These are phyloP conservation scores for Globisporangium radiosum DNA, from an alignment of 352 stramenopile genomes.

Conservation along the genomic window DNA sequence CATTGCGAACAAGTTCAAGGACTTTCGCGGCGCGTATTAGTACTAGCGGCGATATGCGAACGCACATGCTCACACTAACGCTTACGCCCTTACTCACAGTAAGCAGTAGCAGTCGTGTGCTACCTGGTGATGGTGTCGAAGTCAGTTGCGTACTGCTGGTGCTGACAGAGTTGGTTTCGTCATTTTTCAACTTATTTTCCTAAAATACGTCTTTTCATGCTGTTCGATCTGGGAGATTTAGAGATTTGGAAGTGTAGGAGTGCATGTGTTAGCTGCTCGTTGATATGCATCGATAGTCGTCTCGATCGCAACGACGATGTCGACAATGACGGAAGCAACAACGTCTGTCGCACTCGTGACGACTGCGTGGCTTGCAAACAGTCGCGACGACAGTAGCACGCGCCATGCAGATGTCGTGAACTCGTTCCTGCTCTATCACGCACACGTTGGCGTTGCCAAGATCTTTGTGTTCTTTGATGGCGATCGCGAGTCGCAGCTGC, in stretches of 20 bases:
- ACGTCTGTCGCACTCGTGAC: slow-evolving; percentile 27
- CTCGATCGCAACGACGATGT: background rate
- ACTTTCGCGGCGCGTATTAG: slow-evolving; percentile 44
- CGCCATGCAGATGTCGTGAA: slow-evolving; percentile 23
- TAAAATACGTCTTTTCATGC: background rate
- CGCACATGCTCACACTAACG: background rate
- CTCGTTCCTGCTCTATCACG: slow-evolving; percentile 33
- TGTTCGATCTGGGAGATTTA: background rate
- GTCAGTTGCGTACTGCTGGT: background rate
- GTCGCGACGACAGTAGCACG: too few species aligned
- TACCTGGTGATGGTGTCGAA: background rate
- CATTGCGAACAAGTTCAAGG: slow-evolving; percentile 91
- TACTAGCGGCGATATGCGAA: background rate
- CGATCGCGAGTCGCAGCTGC: slow-evolving; percentile 13
- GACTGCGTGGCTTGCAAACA: slow-evolving; percentile 25
- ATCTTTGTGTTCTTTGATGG: slow-evolving; percentile 35
- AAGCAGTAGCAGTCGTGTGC: too few species aligned
- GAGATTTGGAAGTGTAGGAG: too few species aligned
- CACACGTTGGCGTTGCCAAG: slow-evolving; percentile 23
- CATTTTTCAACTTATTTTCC: background rate
- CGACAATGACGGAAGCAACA: background rate
- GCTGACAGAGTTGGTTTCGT: background rate
- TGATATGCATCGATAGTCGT: background rate
- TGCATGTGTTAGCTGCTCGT: too few species aligned
- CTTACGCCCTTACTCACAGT: too few species aligned